Percentiles rank a stretch among this genome's conserved stretches.
These are phyloP conservation scores for Leptographium galeiforme DNA, from an alignment of 2,329 filamentous ascomycete genomes.

Conservation along the genomic window DNA sequence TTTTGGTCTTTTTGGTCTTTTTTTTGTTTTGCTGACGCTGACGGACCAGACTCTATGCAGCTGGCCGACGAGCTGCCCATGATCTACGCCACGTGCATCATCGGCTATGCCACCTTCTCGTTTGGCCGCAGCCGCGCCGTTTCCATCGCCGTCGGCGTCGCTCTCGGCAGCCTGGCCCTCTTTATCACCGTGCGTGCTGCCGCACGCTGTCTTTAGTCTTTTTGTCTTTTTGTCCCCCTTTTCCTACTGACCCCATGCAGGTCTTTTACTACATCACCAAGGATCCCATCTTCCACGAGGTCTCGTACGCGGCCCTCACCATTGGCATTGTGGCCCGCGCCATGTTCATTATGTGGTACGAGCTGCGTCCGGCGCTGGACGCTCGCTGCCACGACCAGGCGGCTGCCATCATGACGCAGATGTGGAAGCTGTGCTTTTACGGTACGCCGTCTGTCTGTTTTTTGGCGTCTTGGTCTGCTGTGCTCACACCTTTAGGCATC, in stretches of 20 bases:
- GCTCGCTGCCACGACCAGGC: slow-evolving; percentile 37
- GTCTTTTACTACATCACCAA: slow-evolving; percentile 61
- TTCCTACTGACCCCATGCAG: background rate
- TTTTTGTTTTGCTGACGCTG: no score
- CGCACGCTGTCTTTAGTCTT: no score
- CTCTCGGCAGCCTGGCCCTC: slow-evolving; percentile 39
- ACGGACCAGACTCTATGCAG: slow-evolving; percentile 38
- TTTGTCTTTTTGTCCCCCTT: background rate
- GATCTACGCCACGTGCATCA: slow-evolving; percentile 45
- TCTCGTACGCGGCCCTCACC: slow-evolving; percentile 62
- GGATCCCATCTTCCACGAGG: slow-evolving; percentile 72
- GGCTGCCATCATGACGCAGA: slow-evolving; percentile 34
- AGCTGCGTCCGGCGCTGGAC: slow-evolving; percentile 31
- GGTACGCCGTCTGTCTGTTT: slow-evolving; percentile 22
- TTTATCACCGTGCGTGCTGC: slow-evolving; percentile 51
- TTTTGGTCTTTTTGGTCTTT: no score
- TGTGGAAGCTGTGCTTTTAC: slow-evolving; percentile 62
- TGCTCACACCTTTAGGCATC: slow-evolving; percentile 34
- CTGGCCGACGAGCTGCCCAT: slow-evolving; percentile 47
- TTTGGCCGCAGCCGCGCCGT: slow-evolving; percentile 40
- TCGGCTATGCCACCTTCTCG: slow-evolving; percentile 56
- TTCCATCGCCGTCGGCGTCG: slow-evolving; percentile 39
- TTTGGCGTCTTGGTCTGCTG: background rate
- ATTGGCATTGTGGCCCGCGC: slow-evolving; percentile 56
- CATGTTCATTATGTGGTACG: slow-evolving; percentile 57